A percentile compares a stretch with the other conserved stretches of the same genome.
Conservation (phyloP, 345 rosid species). For the Citrus glauca region DNA sequence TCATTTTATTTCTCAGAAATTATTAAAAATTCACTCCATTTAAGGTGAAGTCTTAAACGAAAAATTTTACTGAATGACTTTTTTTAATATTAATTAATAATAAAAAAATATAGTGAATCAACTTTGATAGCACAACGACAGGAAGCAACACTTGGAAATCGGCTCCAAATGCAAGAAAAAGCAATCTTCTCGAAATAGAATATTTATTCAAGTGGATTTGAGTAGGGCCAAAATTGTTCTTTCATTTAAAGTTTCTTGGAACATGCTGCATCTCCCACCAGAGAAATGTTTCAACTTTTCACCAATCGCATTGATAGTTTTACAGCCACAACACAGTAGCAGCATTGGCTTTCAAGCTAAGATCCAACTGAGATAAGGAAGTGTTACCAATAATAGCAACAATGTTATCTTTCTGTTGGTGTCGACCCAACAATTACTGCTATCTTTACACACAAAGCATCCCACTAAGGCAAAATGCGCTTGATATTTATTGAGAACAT, state of each 20-base stretch:
- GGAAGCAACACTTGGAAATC: not conserved
- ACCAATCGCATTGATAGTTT: not conserved
- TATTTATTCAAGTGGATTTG: not conserved
- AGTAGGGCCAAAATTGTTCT: not conserved
- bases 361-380: not conserved
- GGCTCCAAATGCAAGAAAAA: not conserved
- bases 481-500: not conserved
- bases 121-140: too few species aligned
- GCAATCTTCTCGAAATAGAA: not conserved
- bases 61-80: fast-evolving
- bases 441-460: not conserved
- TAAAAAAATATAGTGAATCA: too few species aligned
- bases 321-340: not conserved
- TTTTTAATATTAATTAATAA: not conserved
- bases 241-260: not conserved
- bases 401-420: not conserved
- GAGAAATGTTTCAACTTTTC: not conserved
- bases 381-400: not conserved
- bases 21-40: too few species aligned
- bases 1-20: fast-evolving
- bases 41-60: fast-evolving
- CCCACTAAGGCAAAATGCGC: not conserved
- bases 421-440: not conserved
- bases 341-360: slow-evolving; percentile 1
- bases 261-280: not conserved